phyloP scores from a whole-genome alignment of 2,329 filamentous ascomycete species.

The Pseudonectria foliicola region DNA sequence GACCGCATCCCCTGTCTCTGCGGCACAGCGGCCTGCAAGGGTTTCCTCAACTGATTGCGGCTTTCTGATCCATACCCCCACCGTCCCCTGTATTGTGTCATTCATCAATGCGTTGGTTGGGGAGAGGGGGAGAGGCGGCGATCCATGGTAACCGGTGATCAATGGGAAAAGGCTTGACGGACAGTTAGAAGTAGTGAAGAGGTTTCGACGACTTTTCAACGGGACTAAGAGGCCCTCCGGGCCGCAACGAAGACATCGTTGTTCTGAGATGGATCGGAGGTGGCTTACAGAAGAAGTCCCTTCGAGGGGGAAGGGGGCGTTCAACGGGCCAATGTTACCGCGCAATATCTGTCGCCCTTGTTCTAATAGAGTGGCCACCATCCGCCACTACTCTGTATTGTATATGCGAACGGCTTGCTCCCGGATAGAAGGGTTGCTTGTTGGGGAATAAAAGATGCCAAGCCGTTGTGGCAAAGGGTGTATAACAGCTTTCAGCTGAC shows the following conservation, averaged over 20 bases:
- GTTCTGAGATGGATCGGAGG: constrained; percentile 10
- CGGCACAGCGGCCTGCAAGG: constrained; percentile 93
- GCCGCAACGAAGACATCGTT: not conserved
- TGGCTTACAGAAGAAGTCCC: constrained; percentile 7
- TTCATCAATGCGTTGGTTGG: constrained; percentile 16
- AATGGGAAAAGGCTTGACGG: no score
- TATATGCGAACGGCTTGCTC: constrained; percentile 6
- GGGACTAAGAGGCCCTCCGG: no score
- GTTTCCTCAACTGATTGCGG: constrained; percentile 79
- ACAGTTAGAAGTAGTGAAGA: no score
- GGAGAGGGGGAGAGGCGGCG: not conserved
- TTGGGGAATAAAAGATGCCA: not conserved
- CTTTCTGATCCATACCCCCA: no score
- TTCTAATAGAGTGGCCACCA: constrained; percentile 1
- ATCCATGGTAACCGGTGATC: no score
- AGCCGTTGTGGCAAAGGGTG: no score
- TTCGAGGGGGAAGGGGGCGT: constrained; percentile 15
- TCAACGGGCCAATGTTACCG: constrained; percentile 17
- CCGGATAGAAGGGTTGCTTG: constrained; percentile 5
- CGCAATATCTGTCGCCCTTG: constrained; percentile 5
- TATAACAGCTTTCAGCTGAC: no score
- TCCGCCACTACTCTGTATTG: constrained; percentile 1
- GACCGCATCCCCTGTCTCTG: constrained; percentile 97
- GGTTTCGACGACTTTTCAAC: no score
- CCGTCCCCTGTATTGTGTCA: constrained; percentile 12